These are phyloP conservation scores for Lactifluus hygrophoroides DNA, from an alignment of 768 basidiomycete genomes.

Conservation along the genomic window DNA sequence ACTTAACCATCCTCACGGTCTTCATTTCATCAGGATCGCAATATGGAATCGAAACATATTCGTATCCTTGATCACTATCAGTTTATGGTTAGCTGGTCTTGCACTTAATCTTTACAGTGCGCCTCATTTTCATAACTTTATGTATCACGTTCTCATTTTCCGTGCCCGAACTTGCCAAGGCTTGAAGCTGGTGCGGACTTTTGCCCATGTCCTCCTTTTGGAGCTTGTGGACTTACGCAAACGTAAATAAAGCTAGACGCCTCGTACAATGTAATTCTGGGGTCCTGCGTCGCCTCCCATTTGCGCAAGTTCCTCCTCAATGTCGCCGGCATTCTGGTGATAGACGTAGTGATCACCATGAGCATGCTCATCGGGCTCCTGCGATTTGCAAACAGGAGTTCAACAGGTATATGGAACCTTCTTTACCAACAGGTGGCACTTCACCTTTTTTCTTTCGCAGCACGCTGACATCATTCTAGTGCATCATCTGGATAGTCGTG, in stretches of 20 bases:
- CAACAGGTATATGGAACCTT: conserved; percentile 4
- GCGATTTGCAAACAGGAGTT: neutral
- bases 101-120: neutral
- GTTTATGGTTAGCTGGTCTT: neutral
- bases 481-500: conserved; percentile 2
- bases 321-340: neutral
- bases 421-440: conserved; percentile 10
- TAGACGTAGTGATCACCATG: neutral
- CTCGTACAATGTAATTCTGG: neutral
- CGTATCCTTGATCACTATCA: neutral
- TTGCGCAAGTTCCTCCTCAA: neutral
- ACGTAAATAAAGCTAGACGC: neutral
- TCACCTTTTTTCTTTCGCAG: neutral
- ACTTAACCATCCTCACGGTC: neutral
- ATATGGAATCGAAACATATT: neutral
- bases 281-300: neutral
- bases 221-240: neutral
- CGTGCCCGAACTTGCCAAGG: neutral
- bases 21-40: neutral
- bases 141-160: neutral
- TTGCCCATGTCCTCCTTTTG: neutral
- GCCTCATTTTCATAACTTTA: neutral
- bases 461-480: neutral
- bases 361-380: neutral
- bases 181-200: neutral